These are phyloP conservation scores for Backusella sp. DNA, from an alignment of 192 early-diverging fungal species.

Conservation along the genomic window DNA sequence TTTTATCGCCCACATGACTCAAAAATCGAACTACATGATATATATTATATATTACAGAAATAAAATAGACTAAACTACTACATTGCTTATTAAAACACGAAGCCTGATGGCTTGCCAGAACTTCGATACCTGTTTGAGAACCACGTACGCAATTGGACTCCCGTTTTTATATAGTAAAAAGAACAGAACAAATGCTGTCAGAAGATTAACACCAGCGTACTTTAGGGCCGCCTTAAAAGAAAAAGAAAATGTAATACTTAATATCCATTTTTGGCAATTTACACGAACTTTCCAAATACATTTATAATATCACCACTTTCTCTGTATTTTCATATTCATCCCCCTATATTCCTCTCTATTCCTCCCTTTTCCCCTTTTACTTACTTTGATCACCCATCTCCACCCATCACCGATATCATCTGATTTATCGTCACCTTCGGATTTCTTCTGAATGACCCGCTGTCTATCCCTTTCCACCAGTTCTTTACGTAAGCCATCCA, in stretches of 20 bases:
- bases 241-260: slow-evolving; percentile 7
- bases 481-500: slow-evolving; percentile 35
- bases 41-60: slow-evolving; percentile 9
- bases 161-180: slow-evolving; percentile 22
- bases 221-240: slow-evolving; percentile 25
- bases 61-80: not conserved
- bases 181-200: slow-evolving; percentile 30
- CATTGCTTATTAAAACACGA: slow-evolving; percentile 1
- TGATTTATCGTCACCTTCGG: slow-evolving; percentile 4
- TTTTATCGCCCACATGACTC: not conserved
- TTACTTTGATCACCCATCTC: slow-evolving; percentile 22
- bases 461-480: slow-evolving; percentile 21
- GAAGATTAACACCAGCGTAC: slow-evolving; percentile 32
- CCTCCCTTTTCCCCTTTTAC: not conserved
- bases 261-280: not conserved
- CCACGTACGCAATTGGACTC: slow-evolving; percentile 25
- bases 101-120: slow-evolving; percentile 9
- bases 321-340: not conserved
- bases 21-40: not conserved
- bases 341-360: not conserved
- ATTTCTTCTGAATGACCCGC: not conserved
- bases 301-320: not conserved
- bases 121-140: slow-evolving; percentile 4
- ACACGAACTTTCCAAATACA: not conserved
- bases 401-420: slow-evolving; percentile 23